Base-by-base conservation (phyloP, 768 basidiomycete species). In the Roridomyces roridus region DNA sequence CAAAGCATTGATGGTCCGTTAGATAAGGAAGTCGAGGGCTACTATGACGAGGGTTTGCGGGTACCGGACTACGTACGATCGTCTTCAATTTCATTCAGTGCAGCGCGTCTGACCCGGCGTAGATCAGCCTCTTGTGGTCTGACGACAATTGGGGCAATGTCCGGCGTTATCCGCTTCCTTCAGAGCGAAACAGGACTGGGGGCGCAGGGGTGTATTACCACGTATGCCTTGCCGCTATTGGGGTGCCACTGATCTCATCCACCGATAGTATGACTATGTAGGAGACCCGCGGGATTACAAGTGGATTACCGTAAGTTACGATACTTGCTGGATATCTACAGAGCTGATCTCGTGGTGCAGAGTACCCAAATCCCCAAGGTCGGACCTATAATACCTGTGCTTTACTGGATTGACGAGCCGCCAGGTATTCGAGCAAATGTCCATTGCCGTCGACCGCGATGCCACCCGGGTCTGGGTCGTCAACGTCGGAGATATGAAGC, bases 61-160 rank as follows among this genome's bases (percentile, higher is more conserved):
- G 86, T 84, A 2, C 82, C 83, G 0, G 86, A 88, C 46, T 85
- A 88, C 66, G 73, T 34, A 34, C 31, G 31, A 11, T 15, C 15
- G 31, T 34, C 7, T 8, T 10, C 15, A 15, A 34, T 2, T 15
- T n/a, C 3, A 15, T 3, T 15, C 14, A 31, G 31, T 3, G 11
- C 4, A 34, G 7, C 31, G 31, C 31, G 31, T 10, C 31, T 34
- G 31, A 34, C 31, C 31, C 15, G 7, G 31, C 31, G 3, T 8
- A 34, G 31, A 34, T 88, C n/a, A 85, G 80, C 4, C 70, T 88
- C 2, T 73, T 88, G 23, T 88, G 87, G 88, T 74, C 87, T 1
- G 89, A 91, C 59, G 89, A 90, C 66, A 90, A 89, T 69, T 90
- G 82, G 80, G 88, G 88, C 4, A 89, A 89, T 65, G 78, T 90